Base-by-base conservation (phyloP, 1,284 basidiomycete species). In the Heliocybe sulcata region DNA sequence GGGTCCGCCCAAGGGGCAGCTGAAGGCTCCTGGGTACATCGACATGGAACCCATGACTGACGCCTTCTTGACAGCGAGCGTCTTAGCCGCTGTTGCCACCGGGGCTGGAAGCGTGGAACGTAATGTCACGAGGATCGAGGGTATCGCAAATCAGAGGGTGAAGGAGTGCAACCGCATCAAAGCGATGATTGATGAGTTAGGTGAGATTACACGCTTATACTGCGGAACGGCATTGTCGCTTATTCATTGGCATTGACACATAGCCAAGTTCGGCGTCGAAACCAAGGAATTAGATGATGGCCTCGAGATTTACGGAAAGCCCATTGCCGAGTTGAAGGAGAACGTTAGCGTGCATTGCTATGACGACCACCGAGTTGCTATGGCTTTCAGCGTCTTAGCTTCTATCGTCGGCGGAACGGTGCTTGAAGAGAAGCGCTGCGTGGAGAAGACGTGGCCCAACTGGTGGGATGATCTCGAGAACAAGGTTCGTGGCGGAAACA, bases 41-140 rank as follows among this genome's bases (percentile, higher is more conserved):
- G 94, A 99, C 68, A 99, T 99, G 97, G 94, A 98, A 72, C 86
- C 90, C n/a, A 99, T 99, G 96, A 99, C 97, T 10, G 96, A 99
- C 68, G 96, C 95, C 4, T 99, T 99, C 77, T 81, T 99, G 69
- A 98, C 95, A 0, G 96, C 96, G 1, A 89, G 85, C 8, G 94
- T 90, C 1, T 75, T 99, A 16, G 93, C 94, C 52, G 95, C 96
- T 54, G 90, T 96, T 22, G 92, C 93, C 0, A 74, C 72, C 33
- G 73, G 76, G 12, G 83, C 74, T 50, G 71, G 65, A 59, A 70
- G 65, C 52, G 69, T 61, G 23, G 57, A 56, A 57, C 63, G 67
- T 16, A 77, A 73, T 26, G 77, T 78, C 58, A 92, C 94, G 6
- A 81, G 92, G 54, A 98, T 99, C 61, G 72, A 90, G 53, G 96